Evolutionary conservation across 2,329 filamentous ascomycete genomes (phyloP).

Genomic region (Trichophyton rubrum): DNA sequence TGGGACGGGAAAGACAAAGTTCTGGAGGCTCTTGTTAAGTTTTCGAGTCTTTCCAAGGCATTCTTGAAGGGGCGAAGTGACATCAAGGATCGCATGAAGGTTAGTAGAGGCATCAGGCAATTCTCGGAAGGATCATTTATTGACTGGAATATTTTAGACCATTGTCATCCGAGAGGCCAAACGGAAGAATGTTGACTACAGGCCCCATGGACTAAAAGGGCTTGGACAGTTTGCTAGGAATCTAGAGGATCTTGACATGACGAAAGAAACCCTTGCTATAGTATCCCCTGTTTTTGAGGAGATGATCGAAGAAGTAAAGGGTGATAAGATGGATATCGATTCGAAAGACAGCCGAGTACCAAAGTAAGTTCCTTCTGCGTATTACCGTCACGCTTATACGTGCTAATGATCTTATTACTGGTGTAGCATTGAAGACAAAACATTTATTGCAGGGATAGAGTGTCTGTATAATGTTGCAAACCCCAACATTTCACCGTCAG

Average conservation of each 20-base stretch:
- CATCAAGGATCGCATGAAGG: conserved; percentile 56
- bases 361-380: conserved; percentile 15
- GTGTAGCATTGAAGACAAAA: conserved; percentile 21
- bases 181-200: conserved; percentile 75
- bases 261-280: conserved; percentile 53
- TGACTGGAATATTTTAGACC: conserved; percentile 27
- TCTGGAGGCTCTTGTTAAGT: conserved; percentile 64
- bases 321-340: conserved; percentile 58
- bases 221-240: conserved; percentile 61
- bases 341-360: conserved; percentile 33
- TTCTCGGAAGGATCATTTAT: not conserved
- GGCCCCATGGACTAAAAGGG: conserved; percentile 58
- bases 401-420: conserved; percentile 1
- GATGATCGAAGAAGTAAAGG: conserved; percentile 36
- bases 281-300: conserved; percentile 52
- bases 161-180: conserved; percentile 78
- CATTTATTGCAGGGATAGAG: conserved; percentile 27
- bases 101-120: conserved; percentile 21
- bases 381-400: not conserved
- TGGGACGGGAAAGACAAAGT: conserved; percentile 86
- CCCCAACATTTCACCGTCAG: conserved; percentile 14
- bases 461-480: conserved; percentile 30
- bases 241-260: conserved; percentile 57
- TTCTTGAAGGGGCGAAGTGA: conserved; percentile 48
- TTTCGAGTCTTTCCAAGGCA: conserved; percentile 52